Conservation (phyloP, 164 flowering plant genomes). For the Vitis rupestris region DNA sequence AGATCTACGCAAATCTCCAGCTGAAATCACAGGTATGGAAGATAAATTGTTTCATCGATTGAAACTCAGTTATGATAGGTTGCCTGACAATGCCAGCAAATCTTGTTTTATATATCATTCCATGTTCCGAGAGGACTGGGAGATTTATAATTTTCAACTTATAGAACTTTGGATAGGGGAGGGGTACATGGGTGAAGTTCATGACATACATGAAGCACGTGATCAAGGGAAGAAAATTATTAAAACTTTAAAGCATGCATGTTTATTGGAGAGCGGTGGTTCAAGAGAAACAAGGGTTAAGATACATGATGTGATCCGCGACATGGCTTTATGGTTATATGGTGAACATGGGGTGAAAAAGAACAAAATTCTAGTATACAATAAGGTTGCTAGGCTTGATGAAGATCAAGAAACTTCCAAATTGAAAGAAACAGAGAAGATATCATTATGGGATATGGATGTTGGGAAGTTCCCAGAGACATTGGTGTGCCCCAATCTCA, state of each 20-base stretch:
- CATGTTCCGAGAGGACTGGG: conserved; percentile 10
- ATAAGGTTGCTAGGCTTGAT: neutral
- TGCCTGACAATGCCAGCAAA: neutral
- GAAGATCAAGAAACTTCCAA: neutral
- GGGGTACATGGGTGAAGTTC: conserved; percentile 6
- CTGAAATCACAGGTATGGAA: conserved; percentile 11
- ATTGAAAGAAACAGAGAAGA: neutral
- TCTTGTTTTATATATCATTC: conserved; percentile 15
- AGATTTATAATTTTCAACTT: neutral
- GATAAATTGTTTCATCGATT: neutral
- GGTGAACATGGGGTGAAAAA: neutral
- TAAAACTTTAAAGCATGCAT: neutral
- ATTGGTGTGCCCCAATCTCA: neutral
- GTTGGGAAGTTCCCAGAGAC: neutral
- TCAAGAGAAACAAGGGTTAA: neutral
- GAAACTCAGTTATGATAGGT: conserved; percentile 15
- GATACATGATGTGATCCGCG: conserved; percentile 16
- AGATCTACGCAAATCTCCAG: neutral
- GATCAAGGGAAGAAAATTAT: conserved; percentile 7
- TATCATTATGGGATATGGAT: neutral
- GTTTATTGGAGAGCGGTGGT: neutral
- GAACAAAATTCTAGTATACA: neutral
- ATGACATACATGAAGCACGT: neutral
- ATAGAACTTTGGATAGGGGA: conserved; percentile 18
- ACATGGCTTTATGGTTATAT: conserved; percentile 12